Percentiles rank a stretch among this genome's conserved stretches.
phyloP scores from a whole-genome alignment of 1,284 basidiomycete genomes.

The Gymnopus androsaceus region DNA sequence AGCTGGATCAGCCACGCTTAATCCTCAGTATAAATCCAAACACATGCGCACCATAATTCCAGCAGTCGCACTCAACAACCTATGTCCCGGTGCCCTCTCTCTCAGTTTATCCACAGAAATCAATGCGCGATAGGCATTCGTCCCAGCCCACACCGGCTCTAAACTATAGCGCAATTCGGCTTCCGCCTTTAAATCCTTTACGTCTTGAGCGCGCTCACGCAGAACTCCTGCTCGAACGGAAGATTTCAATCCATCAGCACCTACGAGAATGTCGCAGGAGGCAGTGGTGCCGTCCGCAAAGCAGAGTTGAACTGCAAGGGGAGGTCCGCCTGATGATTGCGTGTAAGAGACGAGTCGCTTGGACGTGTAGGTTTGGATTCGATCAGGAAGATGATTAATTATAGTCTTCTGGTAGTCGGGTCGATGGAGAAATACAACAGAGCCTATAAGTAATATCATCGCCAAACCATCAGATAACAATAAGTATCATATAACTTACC shows the following conservation, averaged over 20 bases:
- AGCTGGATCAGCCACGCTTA: no score
- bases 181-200: slow-evolving; percentile 18
- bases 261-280: slow-evolving; percentile 47
- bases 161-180: slow-evolving; percentile 25
- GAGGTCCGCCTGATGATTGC: slow-evolving; percentile 37
- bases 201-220: slow-evolving; percentile 26
- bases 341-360: slow-evolving; percentile 51
- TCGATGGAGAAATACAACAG: slow-evolving; percentile 47
- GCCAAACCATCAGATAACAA: neutral
- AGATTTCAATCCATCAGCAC: slow-evolving; percentile 55
- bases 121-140: slow-evolving; percentile 40
- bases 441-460: slow-evolving; percentile 32
- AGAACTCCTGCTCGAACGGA: slow-evolving; percentile 45
- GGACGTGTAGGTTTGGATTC: slow-evolving; percentile 42
- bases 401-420: slow-evolving; percentile 53
- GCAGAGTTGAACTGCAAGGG: slow-evolving; percentile 40
- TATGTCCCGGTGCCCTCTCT: slow-evolving; percentile 35
- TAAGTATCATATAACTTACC: slow-evolving; percentile 37
- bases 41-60: slow-evolving; percentile 29
- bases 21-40: slow-evolving; percentile 2
- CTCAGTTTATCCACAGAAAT: slow-evolving; percentile 38
- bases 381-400: slow-evolving; percentile 41
- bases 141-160: slow-evolving; percentile 46
- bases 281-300: slow-evolving; percentile 43
- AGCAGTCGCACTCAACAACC: slow-evolving; percentile 27